Evolutionary conservation across 345 rosid species (phyloP).

Genomic region (Acer saccharum): DNA sequence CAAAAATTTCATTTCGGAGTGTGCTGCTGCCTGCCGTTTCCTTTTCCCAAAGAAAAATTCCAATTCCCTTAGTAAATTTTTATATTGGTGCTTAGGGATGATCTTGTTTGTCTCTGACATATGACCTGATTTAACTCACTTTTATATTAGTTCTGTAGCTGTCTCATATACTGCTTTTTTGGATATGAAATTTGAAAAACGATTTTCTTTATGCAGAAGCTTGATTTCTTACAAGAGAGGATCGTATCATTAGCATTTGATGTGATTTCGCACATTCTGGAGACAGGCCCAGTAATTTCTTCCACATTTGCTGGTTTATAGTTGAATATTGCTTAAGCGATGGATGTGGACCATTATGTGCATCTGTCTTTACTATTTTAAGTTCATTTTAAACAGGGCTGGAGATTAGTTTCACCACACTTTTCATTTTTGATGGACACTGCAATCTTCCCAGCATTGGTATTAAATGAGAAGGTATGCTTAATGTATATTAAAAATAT

Average conservation of each 20-base stretch:
- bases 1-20: conserved; percentile 10
- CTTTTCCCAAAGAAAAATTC: background rate
- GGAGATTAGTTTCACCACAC: conserved; percentile 90
- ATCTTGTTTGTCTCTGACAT: background rate
- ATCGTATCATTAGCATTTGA: conserved; percentile 75
- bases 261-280: conserved; percentile 74
- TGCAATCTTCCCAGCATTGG: conserved; percentile 76
- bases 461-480: conserved; percentile 71
- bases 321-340: background rate
- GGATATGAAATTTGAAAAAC: conserved; percentile 9
- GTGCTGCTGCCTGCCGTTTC: conserved; percentile 9
- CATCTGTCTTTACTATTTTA: conserved; percentile 13
- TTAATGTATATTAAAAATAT: conserved; percentile 6
- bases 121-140: background rate
- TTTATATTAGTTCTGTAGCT: conserved; percentile 18
- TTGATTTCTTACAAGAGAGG: conserved; percentile 67
- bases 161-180: conserved; percentile 16
- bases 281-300: conserved; percentile 80
- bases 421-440: conserved; percentile 72
- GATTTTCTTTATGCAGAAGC: conserved; percentile 53
- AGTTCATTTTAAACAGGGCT: conserved; percentile 56
- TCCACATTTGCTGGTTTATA: conserved; percentile 17
- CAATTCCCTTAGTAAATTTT: background rate
- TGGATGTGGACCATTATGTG: conserved; percentile 3
- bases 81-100: conserved; percentile 3